Evolutionary conservation across 164 flowering plant genomes (phyloP).

Genomic region (Sextonia rubra): DNA sequence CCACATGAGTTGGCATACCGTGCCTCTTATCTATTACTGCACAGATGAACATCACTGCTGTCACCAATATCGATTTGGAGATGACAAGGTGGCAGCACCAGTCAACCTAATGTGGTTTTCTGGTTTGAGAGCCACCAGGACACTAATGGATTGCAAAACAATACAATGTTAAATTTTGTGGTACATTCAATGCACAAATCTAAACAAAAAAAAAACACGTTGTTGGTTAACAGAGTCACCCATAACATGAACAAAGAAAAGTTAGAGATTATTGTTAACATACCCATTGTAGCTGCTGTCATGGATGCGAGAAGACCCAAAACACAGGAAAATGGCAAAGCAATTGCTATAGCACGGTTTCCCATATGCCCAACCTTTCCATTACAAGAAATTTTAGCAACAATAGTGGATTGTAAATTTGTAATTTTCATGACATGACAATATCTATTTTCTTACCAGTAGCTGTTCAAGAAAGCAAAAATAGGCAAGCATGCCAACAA

Average conservation of each 20-base stretch:
- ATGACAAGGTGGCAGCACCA: background rate
- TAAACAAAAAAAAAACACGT: background rate
- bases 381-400: constrained; percentile 1
- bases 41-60: background rate
- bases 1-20: background rate
- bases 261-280: constrained; percentile 3
- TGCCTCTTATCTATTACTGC: background rate
- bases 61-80: background rate
- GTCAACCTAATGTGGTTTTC: background rate
- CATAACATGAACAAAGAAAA: background rate
- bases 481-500: constrained; percentile 93
- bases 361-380: constrained; percentile 71
- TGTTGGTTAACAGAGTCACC: background rate
- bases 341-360: constrained; percentile 73
- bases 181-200: background rate
- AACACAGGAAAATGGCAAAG: constrained; percentile 89
- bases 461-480: constrained; percentile 97
- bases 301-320: constrained; percentile 87
- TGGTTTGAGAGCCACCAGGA: background rate
- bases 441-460: constrained; percentile 51
- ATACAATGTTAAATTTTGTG: background rate
- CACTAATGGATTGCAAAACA: background rate
- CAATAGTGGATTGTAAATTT: background rate
- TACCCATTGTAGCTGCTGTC: constrained; percentile 96
- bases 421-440: background rate